Evolutionary conservation across 805 yeast species (phyloP).

Genomic region (Schwanniomyces occidentalis): DNA sequence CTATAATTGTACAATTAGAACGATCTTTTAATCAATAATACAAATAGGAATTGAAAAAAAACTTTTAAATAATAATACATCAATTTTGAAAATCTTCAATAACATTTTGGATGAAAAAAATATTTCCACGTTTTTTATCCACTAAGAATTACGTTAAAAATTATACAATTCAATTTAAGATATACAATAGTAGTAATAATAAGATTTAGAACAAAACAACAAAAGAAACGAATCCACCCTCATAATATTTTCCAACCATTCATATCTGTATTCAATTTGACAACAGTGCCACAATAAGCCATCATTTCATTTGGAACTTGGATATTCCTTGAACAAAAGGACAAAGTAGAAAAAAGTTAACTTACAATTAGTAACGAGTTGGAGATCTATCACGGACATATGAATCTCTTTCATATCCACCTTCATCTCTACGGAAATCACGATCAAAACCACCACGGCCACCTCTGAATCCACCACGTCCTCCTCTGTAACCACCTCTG

Average conservation of each 20-base stretch:
- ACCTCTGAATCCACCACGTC: conserved; percentile 35
- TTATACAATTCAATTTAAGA: conserved; percentile 11
- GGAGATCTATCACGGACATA: conserved; percentile 65
- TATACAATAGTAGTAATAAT: conserved; percentile 13
- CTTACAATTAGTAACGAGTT: conserved; percentile 58
- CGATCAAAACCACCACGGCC: conserved; percentile 28
- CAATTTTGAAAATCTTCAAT: too few relatives aligned
- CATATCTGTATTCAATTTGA: too few relatives aligned
- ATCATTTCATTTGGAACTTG: too few relatives aligned
- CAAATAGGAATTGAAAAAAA: too few relatives aligned
- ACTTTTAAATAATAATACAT: too few relatives aligned
- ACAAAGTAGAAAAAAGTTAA: conserved; percentile 1
- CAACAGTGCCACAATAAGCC: too few relatives aligned
- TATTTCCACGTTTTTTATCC: conserved; percentile 11
- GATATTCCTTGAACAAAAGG: too few relatives aligned
- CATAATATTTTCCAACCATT: neutral
- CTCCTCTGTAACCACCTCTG: conserved; percentile 34
- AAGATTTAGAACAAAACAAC: conserved; percentile 4
- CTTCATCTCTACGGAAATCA: conserved; percentile 51
- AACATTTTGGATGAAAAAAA: conserved; percentile 3
- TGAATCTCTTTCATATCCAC: conserved; percentile 46
- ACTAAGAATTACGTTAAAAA: conserved; percentile 8
- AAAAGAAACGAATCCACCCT: conserved; percentile 3
- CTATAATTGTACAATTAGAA: too few relatives aligned
- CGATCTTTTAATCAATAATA: too few relatives aligned